These are phyloP conservation scores for Antrodiella citrinella DNA, from an alignment of 768 basidiomycete species.

Conservation along the genomic window DNA sequence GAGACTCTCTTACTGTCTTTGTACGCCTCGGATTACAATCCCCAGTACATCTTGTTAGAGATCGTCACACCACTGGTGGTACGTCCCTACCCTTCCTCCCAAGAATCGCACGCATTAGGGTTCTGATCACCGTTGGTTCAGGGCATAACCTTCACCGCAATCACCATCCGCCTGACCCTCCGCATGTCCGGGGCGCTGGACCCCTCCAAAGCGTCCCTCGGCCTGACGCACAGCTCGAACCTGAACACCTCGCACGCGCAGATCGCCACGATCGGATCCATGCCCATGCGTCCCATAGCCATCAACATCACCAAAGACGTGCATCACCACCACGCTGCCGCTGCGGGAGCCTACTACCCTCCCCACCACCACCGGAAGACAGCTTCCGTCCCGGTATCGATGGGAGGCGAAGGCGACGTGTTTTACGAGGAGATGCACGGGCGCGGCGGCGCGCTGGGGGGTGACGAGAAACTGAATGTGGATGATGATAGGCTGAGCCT, in stretches of 20 bases:
- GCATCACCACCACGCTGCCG: not conserved
- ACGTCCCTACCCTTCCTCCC: not conserved
- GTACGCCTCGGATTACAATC: conserved; percentile 10
- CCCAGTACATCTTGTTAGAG: conserved; percentile 13
- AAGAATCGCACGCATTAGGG: not conserved
- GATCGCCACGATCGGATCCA: not conserved
- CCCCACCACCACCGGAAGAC: not conserved
- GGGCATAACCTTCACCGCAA: conserved; percentile 14
- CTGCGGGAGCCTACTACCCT: not conserved
- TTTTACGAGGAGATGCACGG: no score
- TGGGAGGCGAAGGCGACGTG: no score
- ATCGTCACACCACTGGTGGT: conserved; percentile 10
- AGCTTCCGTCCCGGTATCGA: not conserved
- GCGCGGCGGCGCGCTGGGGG: no score
- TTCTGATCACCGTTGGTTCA: not conserved
- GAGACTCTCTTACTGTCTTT: conserved; percentile 11
- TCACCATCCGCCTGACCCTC: conserved; percentile 11
- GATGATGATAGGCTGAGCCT: no score
- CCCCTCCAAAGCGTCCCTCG: not conserved
- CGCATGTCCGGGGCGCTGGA: conserved; percentile 5
- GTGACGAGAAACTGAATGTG: no score
- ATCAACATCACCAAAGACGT: conserved; percentile 8
- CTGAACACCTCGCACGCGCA: not conserved
- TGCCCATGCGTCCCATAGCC: conserved; percentile 8
- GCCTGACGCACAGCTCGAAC: not conserved